Evolutionary conservation across 2,329 filamentous ascomycete species (phyloP), one percentile per base, ranked within the genome.

Genomic region (Hymenoscyphus linearis): DNA sequence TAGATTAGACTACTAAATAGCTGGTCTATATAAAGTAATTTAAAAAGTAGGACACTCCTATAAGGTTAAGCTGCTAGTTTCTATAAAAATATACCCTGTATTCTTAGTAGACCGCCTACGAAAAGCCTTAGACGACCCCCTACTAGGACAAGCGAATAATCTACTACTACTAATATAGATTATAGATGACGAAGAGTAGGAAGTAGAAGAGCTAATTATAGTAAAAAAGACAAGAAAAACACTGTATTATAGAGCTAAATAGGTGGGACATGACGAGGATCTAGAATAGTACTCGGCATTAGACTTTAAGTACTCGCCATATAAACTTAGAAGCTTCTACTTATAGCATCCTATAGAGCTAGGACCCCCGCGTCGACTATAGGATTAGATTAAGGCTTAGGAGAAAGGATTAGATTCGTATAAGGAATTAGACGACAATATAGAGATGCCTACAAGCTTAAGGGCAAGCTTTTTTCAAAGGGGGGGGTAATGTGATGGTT

Each of bases 381-480:
- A 9, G 5, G 50, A 34, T 7, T 44, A 22, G 37, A 44, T 44
- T 6, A 44, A 44, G 37, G 37, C 37, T 18, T 44, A 22, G 37
- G 37, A 53, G 27, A 22, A 53, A 14, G 12, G 50, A 27, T 6
- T 16, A 27, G 50, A 53, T 34, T 53, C 12, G 16, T 53, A 53
- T 22, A 27, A 53, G 9, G 50, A 53, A 31, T 31, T 52, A 9
- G 47, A 52, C 3, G 47, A 52, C 14, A 52, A 52, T 52, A 52
- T 7, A 25, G 25, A 26, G 12, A 53, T 53, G 50, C 22, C 27
- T 27, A 34, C 27, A 53, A 27, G 27, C 50, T 53, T 53, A 9
- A 53, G 50, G 18, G 14, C 50, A 52, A 52, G 50, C 50, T 52
- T 52, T 52, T 52, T 52, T 52, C 50, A 26, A 26, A 52, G 50